Evolutionary conservation across 805 yeast genomes (phyloP).

Genomic region (Yamadazyma endophytica): DNA sequence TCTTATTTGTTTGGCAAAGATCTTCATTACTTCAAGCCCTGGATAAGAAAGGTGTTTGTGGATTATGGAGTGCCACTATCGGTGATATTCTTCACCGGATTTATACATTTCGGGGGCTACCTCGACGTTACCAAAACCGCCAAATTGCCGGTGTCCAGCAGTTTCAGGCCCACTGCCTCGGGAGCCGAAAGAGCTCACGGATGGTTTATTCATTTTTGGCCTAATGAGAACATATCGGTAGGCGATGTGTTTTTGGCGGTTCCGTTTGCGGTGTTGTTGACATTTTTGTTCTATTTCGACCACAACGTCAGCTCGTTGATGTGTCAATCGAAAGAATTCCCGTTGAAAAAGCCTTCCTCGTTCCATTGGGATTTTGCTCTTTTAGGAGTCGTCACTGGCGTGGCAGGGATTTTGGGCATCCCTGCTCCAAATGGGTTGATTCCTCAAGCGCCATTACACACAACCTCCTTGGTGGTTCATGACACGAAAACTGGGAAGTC

Average conservation of each 20-base stretch:
- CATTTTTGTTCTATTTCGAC: slow-evolving; percentile 86
- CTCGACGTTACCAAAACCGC: slow-evolving; percentile 55
- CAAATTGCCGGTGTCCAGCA: slow-evolving; percentile 60
- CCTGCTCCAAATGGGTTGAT: slow-evolving; percentile 97
- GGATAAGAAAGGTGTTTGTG: slow-evolving; percentile 62
- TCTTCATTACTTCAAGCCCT: slow-evolving; percentile 57
- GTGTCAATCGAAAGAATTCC: slow-evolving; percentile 82
- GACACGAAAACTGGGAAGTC: slow-evolving; percentile 35
- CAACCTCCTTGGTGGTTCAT: slow-evolving; percentile 66
- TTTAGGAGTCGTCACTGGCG: slow-evolving; percentile 80
- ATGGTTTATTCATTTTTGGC: slow-evolving; percentile 82
- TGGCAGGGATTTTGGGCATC: slow-evolving; percentile 82
- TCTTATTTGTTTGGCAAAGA: slow-evolving; percentile 53
- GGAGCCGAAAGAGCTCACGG: slow-evolving; percentile 45
- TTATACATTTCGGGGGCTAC: slow-evolving; percentile 85
- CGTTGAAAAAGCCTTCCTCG: slow-evolving; percentile 78
- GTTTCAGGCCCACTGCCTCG: slow-evolving; percentile 68
- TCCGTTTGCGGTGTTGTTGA: slow-evolving; percentile 85
- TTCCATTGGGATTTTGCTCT: slow-evolving; percentile 92
- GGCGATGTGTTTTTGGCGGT: slow-evolving; percentile 82
- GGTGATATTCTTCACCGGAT: slow-evolving; percentile 89
- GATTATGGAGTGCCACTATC: slow-evolving; percentile 85
- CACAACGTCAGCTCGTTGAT: slow-evolving; percentile 92
- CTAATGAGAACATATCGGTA: slow-evolving; percentile 48
- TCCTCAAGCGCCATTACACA: slow-evolving; percentile 96